Evolutionary conservation across 2,329 filamentous ascomycete genomes (phyloP).

Genomic region (Exophiala sp.): DNA sequence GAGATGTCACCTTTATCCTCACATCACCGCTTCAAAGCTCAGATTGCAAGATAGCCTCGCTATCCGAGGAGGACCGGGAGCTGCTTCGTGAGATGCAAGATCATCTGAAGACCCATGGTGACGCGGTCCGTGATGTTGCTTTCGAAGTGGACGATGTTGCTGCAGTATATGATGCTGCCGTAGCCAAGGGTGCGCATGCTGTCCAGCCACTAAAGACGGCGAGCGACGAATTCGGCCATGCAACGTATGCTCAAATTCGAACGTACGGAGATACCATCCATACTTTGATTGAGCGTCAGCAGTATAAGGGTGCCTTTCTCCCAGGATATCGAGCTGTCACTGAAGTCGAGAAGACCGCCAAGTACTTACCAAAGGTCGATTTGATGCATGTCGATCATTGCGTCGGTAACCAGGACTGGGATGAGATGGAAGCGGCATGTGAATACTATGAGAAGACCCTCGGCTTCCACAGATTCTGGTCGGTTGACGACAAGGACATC

Average conservation of each 20-base stretch:
- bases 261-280: constrained; percentile 97
- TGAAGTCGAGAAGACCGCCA: constrained; percentile 44
- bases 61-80: constrained; percentile 54
- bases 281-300: constrained; percentile 72
- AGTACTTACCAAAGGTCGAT: constrained; percentile 58
- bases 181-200: constrained; percentile 48
- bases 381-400: constrained; percentile 88
- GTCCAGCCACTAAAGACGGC: constrained; percentile 53
- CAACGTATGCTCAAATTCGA: constrained; percentile 74
- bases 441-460: constrained; percentile 82
- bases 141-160: constrained; percentile 91
- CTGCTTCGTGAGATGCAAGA: constrained; percentile 72
- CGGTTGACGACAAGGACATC: constrained; percentile 88
- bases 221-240: constrained; percentile 60
- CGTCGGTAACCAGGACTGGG: constrained; percentile 95
- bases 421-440: constrained; percentile 70
- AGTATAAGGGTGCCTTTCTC: constrained; percentile 74
- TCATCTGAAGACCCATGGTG: constrained; percentile 82
- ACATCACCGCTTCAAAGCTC: constrained; percentile 71
- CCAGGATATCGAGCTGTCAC: constrained; percentile 68
- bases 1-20: constrained; percentile 75
- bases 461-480: constrained; percentile 96
- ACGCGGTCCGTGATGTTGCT: constrained; percentile 91
- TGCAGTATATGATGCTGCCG: constrained; percentile 71
- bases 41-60: constrained; percentile 55